These are phyloP conservation scores for Xylaria castorea DNA, from an alignment of 495 filamentous ascomycete species.

Conservation along the genomic window DNA sequence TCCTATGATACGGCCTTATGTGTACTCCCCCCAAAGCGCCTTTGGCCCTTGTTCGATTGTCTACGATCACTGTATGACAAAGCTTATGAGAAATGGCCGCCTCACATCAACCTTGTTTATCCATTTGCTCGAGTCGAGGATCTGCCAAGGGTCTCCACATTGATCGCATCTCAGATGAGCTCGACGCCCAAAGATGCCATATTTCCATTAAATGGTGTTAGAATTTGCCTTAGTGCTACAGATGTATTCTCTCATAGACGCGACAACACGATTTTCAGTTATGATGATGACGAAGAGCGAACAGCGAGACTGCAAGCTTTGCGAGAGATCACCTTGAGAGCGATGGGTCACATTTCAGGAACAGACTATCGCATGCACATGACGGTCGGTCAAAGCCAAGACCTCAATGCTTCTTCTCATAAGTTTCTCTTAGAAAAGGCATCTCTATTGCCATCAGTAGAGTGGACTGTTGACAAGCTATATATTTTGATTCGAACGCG, in stretches of 20 bases:
- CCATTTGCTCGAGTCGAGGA: slow-evolving; percentile 57
- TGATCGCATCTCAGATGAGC: slow-evolving; percentile 36
- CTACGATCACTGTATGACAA: slow-evolving; percentile 63
- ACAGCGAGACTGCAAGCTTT: slow-evolving; percentile 26
- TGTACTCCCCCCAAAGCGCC: slow-evolving; percentile 51
- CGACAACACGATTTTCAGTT: slow-evolving; percentile 55
- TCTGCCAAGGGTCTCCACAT: slow-evolving; percentile 39
- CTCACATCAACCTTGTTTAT: slow-evolving; percentile 66
- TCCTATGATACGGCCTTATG: slow-evolving; percentile 60
- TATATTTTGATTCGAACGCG: slow-evolving; percentile 55
- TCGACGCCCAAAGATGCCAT: slow-evolving; percentile 3
- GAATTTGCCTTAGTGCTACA: slow-evolving; percentile 41
- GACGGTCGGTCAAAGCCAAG: slow-evolving; percentile 61
- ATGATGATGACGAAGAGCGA: slow-evolving; percentile 30
- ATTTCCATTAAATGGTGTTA: background rate
- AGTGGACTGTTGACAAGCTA: slow-evolving; percentile 53
- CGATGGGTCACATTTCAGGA: slow-evolving; percentile 31
- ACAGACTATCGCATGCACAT: slow-evolving; percentile 51
- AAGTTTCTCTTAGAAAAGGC: slow-evolving; percentile 55
- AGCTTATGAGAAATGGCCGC: slow-evolving; percentile 62
- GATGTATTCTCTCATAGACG: slow-evolving; percentile 52
- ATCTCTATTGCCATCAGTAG: slow-evolving; percentile 42
- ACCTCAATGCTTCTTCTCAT: slow-evolving; percentile 41
- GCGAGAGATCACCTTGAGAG: slow-evolving; percentile 31
- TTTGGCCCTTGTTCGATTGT: slow-evolving; percentile 51